These are phyloP conservation scores for Postia placenta DNA, from an alignment of 768 basidiomycete species.

Conservation along the genomic window DNA sequence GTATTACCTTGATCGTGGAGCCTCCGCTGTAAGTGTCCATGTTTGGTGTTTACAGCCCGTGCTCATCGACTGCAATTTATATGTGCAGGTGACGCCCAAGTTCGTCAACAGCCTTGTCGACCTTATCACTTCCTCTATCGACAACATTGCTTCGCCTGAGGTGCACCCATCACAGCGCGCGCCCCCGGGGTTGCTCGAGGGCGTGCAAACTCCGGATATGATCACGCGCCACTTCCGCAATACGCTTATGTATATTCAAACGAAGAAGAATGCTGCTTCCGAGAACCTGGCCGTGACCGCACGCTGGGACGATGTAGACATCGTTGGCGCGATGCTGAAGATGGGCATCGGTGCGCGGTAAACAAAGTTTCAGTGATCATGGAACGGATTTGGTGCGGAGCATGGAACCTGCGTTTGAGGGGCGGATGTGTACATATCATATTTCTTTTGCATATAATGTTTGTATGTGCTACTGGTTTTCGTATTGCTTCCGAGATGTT, in stretches of 20 bases:
- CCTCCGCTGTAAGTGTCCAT: slow-evolving; percentile 65
- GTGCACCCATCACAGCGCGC: slow-evolving; percentile 86
- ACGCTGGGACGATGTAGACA: slow-evolving; percentile 84
- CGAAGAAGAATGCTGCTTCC: slow-evolving; percentile 59
- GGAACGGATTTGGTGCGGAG: too few species aligned
- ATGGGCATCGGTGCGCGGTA: slow-evolving; percentile 53
- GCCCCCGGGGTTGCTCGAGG: slow-evolving; percentile 86
- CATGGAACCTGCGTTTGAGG: neutral
- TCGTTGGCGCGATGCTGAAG: slow-evolving; percentile 84
- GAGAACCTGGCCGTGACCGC: slow-evolving; percentile 24
- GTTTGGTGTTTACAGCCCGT: neutral
- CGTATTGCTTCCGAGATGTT: too few species aligned
- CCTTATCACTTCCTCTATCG: slow-evolving; percentile 90
- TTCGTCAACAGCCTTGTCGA: slow-evolving; percentile 96
- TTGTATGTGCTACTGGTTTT: slow-evolving; percentile 2
- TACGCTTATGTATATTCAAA: slow-evolving; percentile 77
- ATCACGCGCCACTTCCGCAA: slow-evolving; percentile 92
- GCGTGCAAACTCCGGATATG: slow-evolving; percentile 89
- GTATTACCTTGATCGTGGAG: slow-evolving; percentile 92
- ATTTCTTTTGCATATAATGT: slow-evolving; percentile 5
- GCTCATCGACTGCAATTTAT: too few species aligned
- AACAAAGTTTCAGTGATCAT: too few species aligned
- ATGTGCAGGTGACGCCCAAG: slow-evolving; percentile 82
- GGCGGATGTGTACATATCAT: neutral
- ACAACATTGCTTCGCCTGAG: slow-evolving; percentile 82